Conservation (phyloP, 2,329 filamentous ascomycete genomes). For the Beauveria brongniartii region DNA sequence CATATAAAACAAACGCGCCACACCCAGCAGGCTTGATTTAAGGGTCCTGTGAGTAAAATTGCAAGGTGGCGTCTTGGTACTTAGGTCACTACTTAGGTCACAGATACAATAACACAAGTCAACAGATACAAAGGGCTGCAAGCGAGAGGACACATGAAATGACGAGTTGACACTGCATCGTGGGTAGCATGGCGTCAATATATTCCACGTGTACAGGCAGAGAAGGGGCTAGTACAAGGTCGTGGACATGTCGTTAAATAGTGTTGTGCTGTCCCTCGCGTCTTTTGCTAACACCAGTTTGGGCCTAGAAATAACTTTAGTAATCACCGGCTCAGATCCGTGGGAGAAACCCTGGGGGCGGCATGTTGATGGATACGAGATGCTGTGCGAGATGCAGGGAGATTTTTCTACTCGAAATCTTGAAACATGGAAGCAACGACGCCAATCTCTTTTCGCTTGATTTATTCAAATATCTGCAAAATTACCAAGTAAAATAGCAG, state of each 20-base stretch:
- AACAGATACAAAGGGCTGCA: too few relatives aligned
- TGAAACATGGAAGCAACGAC: too few relatives aligned
- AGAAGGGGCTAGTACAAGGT: background rate
- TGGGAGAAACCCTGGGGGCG: background rate
- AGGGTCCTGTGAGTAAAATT: background rate
- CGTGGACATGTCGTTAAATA: background rate
- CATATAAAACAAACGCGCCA: too few relatives aligned
- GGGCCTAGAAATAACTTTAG: background rate
- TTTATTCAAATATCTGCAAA: too few relatives aligned
- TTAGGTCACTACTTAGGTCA: too few relatives aligned
- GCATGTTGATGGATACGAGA: too few relatives aligned
- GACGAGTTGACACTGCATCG: background rate
- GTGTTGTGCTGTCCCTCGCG: background rate
- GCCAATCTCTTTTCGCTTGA: too few relatives aligned
- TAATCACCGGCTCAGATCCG: conserved; percentile 1
- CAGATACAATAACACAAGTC: too few relatives aligned
- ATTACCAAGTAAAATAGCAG: too few relatives aligned
- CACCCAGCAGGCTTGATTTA: background rate
- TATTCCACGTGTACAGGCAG: background rate
- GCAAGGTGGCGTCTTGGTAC: background rate
- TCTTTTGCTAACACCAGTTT: background rate
- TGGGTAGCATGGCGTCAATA: background rate
- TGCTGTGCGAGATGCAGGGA: too few relatives aligned
- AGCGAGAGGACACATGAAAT: background rate
- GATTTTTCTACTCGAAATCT: too few relatives aligned